Base-by-base conservation (phyloP, 2,329 filamentous ascomycete species). In the Ascocoryne sarcoides region DNA sequence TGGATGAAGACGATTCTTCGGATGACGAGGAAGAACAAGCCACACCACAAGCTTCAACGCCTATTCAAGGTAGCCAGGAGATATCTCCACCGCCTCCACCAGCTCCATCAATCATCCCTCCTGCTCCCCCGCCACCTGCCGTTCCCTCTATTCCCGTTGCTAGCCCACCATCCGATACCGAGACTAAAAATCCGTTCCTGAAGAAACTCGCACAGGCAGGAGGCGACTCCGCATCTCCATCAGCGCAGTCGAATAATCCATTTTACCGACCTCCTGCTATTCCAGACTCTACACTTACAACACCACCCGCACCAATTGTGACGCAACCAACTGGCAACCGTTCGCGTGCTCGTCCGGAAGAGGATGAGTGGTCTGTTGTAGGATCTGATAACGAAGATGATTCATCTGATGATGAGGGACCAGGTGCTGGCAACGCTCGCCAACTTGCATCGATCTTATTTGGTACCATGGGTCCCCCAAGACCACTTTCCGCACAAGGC, bases 131-230 rank as follows among this genome's bases (percentile, higher is more conserved):
- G 44, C 45, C 54, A 39, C 48, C 58, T 43, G 38, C 58, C 32
- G 37, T 58, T 8, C 49, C 63, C 51, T 57, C 71, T 2, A 63
- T 71, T 8, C 68, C 74, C 26, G 69, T 69, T n/a, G 64, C 70
- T 20, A 60, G 69, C 20, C 70, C 75, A 33, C 68, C 72, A 3
- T 65, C 70, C 4, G 81, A 86, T 50, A 71, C 75, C 2, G 85
- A 94, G 63, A 95, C 87, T 55, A 90, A 85, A 62, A 96, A 96
- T 59, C 92, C 92, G 2, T 98, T 94, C 68, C 87, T 90, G 68
- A 86, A 83, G 63, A 92, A 89, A 67, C 79, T 93, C 70, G 80
- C 79, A 36, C 82, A 89, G 60, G 68, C 77, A 51, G 61, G 58
- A 66, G 48, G 67, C 12, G 60, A 69, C 20, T 57, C 66, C 17